These are phyloP conservation scores for Tolypocladium tundrense DNA, from an alignment of 2,329 filamentous ascomycete species.

Conservation along the genomic window DNA sequence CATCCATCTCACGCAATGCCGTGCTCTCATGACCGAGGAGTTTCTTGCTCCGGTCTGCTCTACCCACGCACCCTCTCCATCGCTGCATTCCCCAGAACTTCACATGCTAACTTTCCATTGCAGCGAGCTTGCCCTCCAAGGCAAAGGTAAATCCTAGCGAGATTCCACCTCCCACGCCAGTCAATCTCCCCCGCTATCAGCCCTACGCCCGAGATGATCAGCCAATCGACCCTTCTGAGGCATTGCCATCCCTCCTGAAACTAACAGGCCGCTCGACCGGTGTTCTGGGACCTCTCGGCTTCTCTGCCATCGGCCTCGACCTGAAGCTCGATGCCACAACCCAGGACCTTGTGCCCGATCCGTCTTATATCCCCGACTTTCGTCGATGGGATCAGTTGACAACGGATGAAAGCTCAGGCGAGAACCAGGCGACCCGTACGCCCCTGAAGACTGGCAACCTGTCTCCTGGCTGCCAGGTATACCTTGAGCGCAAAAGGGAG, in stretches of 20 bases:
- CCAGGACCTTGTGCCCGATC: constrained; percentile 42
- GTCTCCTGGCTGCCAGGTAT: constrained; percentile 48
- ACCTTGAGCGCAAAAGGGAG: constrained; percentile 48
- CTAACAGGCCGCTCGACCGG: constrained; percentile 38
- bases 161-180: constrained; percentile 45
- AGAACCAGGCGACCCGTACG: constrained; percentile 36
- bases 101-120: constrained; percentile 5
- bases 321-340: constrained; percentile 39
- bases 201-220: constrained; percentile 23
- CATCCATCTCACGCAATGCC: neutral
- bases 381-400: constrained; percentile 38
- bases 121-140: constrained; percentile 18
- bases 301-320: constrained; percentile 48
- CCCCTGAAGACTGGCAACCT: constrained; percentile 41
- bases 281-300: constrained; percentile 30
- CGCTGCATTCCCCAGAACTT: constrained; percentile 4
- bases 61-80: neutral
- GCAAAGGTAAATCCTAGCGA: constrained; percentile 33
- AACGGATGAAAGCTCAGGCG: constrained; percentile 36
- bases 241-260: constrained; percentile 41
- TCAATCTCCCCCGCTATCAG: constrained; percentile 38
- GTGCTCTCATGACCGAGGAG: neutral
- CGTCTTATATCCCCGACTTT: constrained; percentile 42
- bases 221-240: constrained; percentile 17
- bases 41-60: neutral